These are phyloP conservation scores for Nephelium lappaceum DNA, from an alignment of 345 rosid species.

Conservation along the genomic window DNA sequence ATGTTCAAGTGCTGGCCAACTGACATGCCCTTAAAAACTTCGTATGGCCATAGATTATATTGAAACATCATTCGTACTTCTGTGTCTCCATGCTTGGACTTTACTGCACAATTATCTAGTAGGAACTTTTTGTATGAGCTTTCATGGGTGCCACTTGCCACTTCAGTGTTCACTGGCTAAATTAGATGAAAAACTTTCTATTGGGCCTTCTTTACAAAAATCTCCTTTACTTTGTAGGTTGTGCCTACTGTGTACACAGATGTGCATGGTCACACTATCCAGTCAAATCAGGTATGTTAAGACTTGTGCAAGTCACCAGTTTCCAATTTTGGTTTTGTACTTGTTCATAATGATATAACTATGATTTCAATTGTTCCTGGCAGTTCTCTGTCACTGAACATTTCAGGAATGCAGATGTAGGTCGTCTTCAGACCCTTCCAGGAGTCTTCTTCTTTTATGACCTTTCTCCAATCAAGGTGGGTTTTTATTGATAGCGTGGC, in stretches of 20 bases:
- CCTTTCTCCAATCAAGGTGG: conserved; percentile 97
- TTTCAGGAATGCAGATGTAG: conserved; percentile 62
- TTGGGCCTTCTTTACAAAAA: conserved; percentile 1
- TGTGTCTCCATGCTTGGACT: neutral
- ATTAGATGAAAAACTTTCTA: neutral
- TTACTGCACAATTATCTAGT: neutral
- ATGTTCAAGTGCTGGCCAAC: neutral
- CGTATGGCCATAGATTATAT: neutral
- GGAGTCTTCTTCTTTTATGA: conserved; percentile 98
- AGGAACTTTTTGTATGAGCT: neutral
- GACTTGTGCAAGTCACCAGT: neutral
- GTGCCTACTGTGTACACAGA: conserved; percentile 91
- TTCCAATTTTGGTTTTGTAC: conserved; percentile 12
- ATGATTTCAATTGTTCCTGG: conserved; percentile 3
- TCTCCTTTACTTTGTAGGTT: conserved; percentile 49
- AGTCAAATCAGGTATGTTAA: conserved; percentile 77
- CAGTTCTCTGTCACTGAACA: conserved; percentile 98
- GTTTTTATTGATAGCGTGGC: conserved; percentile 6
- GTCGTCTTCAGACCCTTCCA: conserved; percentile 70
- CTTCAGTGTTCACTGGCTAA: neutral
- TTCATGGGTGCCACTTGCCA: neutral
- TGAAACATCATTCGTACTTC: neutral
- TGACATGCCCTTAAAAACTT: neutral
- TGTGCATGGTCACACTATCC: conserved; percentile 75
- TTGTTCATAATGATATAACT: conserved; percentile 22